A percentile compares a stretch with the other conserved stretches of the same genome.
These are phyloP conservation scores for Salinomyces thailandicus DNA, from an alignment of 2,329 filamentous ascomycete genomes.

Conservation along the genomic window DNA sequence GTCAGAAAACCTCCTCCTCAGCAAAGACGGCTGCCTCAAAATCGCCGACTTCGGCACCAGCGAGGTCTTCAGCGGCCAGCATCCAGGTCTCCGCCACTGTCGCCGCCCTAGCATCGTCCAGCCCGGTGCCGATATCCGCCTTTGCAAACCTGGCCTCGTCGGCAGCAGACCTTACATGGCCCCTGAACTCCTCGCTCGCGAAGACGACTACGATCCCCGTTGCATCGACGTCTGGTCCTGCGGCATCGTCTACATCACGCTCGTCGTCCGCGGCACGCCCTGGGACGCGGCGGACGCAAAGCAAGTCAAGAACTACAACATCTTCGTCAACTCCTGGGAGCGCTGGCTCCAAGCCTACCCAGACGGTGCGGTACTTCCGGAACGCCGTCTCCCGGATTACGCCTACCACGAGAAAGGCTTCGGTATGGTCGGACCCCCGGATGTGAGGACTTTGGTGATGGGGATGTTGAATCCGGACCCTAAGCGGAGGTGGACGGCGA, in stretches of 20 bases:
- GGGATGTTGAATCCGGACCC: conserved; percentile 79
- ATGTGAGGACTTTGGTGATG: conserved; percentile 59
- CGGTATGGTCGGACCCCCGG: conserved; percentile 52
- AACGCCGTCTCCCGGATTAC: conserved; percentile 34
- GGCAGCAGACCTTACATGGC: conserved; percentile 81
- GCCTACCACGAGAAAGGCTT: conserved; percentile 57
- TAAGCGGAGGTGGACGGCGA: conserved; percentile 56
- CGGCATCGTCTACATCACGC: conserved; percentile 70
- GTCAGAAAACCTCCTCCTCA: conserved; percentile 74
- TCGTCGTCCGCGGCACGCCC: conserved; percentile 60
- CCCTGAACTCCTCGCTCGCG: conserved; percentile 67
- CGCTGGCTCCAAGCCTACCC: conserved; percentile 52
- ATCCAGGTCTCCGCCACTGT: conserved; percentile 57
- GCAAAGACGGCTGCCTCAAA: conserved; percentile 70
- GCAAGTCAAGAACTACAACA: conserved; percentile 47
- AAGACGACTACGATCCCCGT: conserved; percentile 59
- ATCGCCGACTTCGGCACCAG: conserved; percentile 88
- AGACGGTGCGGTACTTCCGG: conserved; percentile 40
- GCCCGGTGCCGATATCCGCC: conserved; percentile 59
- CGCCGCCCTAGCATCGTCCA: conserved; percentile 53
- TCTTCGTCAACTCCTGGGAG: conserved; percentile 57
- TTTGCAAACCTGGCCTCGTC: conserved; percentile 70
- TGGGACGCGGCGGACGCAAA: conserved; percentile 55
- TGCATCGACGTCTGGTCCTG: conserved; percentile 79
- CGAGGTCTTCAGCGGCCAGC: conserved; percentile 71